Conservation (phyloP, 805 yeast species). For the Ogataea wickerhamii region DNA sequence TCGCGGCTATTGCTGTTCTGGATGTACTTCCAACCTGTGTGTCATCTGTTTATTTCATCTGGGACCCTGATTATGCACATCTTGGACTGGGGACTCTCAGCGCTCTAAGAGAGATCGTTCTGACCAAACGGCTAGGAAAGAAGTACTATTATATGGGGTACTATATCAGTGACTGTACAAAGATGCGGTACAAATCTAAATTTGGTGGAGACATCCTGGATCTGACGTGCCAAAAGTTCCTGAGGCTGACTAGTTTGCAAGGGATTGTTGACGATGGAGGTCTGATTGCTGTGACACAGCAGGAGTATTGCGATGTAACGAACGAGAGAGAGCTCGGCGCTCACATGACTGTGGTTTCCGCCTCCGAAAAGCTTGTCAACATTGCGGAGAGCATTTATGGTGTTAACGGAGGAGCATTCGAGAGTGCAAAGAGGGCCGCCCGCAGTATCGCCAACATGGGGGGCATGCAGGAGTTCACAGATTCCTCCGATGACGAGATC, state of each 20-base stretch:
- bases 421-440: constrained; percentile 8
- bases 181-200: constrained; percentile 77
- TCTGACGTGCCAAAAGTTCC: constrained; percentile 43
- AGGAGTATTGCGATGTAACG: constrained; percentile 6
- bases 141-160: constrained; percentile 76
- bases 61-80: constrained; percentile 76
- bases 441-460: neutral
- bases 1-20: constrained; percentile 72
- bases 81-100: constrained; percentile 75
- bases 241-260: constrained; percentile 34
- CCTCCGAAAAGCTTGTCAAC: constrained; percentile 9
- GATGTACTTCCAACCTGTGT: constrained; percentile 75
- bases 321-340: too few species aligned
- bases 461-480: constrained; percentile 12
- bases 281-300: constrained; percentile 4
- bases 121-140: constrained; percentile 45
- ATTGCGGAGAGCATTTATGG: constrained; percentile 41
- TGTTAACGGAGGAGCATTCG: constrained; percentile 28
- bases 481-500: constrained; percentile 12
- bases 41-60: constrained; percentile 82
- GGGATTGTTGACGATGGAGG: constrained; percentile 29
- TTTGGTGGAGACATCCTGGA: constrained; percentile 77
- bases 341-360: constrained; percentile 7
- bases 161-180: constrained; percentile 71
- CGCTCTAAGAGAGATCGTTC: constrained; percentile 64